Base-by-base conservation (phyloP, 2,329 filamentous ascomycete genomes). In the Sclerotinia nivalis region DNA sequence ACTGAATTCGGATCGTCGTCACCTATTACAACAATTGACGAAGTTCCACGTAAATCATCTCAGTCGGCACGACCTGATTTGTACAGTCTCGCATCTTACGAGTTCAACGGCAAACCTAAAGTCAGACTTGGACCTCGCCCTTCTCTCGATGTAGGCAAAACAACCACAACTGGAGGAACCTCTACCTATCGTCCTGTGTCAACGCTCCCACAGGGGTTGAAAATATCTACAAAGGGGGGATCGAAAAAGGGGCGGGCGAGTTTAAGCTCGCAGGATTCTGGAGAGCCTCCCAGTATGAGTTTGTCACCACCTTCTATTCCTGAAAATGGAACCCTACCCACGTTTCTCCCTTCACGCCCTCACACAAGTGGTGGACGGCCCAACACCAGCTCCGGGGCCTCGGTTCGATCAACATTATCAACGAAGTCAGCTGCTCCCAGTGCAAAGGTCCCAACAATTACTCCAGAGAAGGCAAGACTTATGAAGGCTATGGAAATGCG, bases 401-500 rank as follows among this genome's bases (percentile, higher is more conserved):
- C 75, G 12, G 71, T 76, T 25, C 73, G 71, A 59, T 70, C 74
- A 25, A 55, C 72, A 65, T 69, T 68, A 34, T 75, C 74, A 56
- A 71, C 74, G 28, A 73, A 67, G 13, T 64, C 71, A 22, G 69
- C 68, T 34, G 69, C 68, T 34, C 64, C 68, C 20, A 68, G 69
- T 77, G 81, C 68, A 76, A 82, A 73, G 72, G 73, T 71, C 67
- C 79, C 66, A 73, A 82, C 83, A n/a, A 91, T 96, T 76, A 93
- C 93, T 1, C 92, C 93, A 0, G 96, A 99, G 80, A 98, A 96
- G 82, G 89, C 92, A 71, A 87, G 96, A 68, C 83, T 99, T 72
- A 94, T 97, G 92, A 97, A 96, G 82, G 96, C 96, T 10, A 86
- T 97, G 82, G 92, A 97, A 80, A 81, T 97, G 74, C 87, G 95